phyloP scores from a whole-genome alignment of 305 asterid species.

The Salvia sclarea region DNA sequence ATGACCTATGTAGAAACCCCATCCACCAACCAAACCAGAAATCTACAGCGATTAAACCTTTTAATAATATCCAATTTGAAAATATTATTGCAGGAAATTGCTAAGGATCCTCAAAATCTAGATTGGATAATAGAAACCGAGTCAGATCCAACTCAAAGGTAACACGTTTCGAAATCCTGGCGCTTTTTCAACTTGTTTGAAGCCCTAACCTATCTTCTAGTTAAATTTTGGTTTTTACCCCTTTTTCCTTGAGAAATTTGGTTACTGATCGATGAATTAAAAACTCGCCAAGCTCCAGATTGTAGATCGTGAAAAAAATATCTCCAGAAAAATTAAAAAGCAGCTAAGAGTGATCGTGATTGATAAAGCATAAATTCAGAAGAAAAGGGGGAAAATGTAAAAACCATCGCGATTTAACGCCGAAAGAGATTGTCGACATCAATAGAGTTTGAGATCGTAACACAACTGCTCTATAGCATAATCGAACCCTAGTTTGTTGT shows the following conservation, averaged over 20 bases:
- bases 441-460: background rate
- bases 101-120: background rate
- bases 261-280: background rate
- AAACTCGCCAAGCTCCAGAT: constrained; percentile 8
- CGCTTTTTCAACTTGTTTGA: background rate
- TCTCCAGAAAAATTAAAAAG: background rate
- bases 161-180: background rate
- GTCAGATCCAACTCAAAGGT: background rate
- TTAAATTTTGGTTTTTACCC: background rate
- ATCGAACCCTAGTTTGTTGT: background rate
- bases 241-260: no score
- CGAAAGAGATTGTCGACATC: background rate
- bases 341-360: background rate
- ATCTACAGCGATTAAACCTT: background rate
- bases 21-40: background rate
- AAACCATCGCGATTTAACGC: background rate
- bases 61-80: background rate
- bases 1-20: background rate
- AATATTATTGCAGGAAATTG: background rate
- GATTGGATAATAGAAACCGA: background rate
- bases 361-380: background rate
- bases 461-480: background rate
- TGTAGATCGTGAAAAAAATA: background rate
- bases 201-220: background rate
- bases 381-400: background rate